Conservation (phyloP, 2,329 filamentous ascomycete species). For the Fusarium goolgardi region DNA sequence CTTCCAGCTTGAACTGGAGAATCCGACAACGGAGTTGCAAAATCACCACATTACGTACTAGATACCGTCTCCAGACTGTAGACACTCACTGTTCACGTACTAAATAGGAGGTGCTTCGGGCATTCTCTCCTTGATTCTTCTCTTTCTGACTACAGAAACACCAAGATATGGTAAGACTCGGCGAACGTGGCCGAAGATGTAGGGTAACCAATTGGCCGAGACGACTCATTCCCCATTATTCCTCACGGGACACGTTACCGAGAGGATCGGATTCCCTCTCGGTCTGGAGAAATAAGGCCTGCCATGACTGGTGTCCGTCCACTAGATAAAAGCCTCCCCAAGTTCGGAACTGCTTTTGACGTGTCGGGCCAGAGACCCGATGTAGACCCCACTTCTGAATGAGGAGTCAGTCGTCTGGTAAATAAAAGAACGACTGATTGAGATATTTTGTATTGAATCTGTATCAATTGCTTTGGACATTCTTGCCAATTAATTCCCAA, state of each 20-base stretch:
- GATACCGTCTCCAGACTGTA: accelerated
- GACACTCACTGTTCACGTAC: too few species aligned
- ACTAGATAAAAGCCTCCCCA: background rate
- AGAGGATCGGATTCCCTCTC: constrained; percentile 12
- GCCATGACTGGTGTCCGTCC: too few species aligned
- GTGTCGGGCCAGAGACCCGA: constrained; percentile 29
- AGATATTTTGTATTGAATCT: constrained; percentile 6
- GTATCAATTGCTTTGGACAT: constrained; percentile 1
- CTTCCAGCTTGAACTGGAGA: accelerated
- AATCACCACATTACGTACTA: background rate
- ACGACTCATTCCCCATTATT: accelerated
- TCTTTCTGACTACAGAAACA: background rate
- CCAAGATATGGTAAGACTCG: background rate
- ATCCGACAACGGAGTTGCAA: background rate
- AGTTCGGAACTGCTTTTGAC: constrained; percentile 8
- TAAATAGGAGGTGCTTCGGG: too few species aligned
- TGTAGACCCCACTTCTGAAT: constrained; percentile 32
- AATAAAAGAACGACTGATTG: constrained; percentile 18
- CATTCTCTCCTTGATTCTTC: background rate
- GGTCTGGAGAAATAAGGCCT: background rate
- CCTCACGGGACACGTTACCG: constrained; percentile 3
- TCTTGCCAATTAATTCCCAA: background rate
- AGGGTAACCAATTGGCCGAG: background rate
- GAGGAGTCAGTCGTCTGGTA: constrained; percentile 22
- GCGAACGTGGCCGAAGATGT: background rate